phyloP scores from a whole-genome alignment of 2,329 filamentous ascomycete species.

The Ascomycota sp. region DNA sequence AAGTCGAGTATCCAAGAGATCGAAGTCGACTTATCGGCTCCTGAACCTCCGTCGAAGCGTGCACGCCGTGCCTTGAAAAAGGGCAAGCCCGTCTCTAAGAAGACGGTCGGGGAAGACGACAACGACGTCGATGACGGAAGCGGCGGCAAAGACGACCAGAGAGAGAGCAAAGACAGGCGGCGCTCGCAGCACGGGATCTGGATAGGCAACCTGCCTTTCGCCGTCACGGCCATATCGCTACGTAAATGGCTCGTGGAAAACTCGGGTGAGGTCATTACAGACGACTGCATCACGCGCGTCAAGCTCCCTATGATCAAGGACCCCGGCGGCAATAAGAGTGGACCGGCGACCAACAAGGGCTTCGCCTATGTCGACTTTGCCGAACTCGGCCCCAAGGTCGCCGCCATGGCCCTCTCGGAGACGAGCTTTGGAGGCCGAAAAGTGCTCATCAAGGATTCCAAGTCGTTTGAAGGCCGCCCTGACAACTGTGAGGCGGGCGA shows the following conservation, averaged over 20 bases:
- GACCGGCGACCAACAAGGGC: slow-evolving; percentile 49
- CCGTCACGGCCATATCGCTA: slow-evolving; percentile 51
- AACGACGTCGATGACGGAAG: slow-evolving; percentile 14
- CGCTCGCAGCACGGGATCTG: slow-evolving; percentile 78
- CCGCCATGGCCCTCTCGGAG: slow-evolving; percentile 76
- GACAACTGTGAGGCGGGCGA: no score
- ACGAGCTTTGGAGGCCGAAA: slow-evolving; percentile 55
- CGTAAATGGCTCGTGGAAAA: slow-evolving; percentile 61
- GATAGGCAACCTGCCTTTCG: slow-evolving; percentile 91
- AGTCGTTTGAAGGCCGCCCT: slow-evolving; percentile 70
- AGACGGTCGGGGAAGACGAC: slow-evolving; percentile 16
- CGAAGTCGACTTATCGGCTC: slow-evolving; percentile 74
- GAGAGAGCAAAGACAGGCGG: no score
- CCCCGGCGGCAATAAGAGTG: slow-evolving; percentile 11
- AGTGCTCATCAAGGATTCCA: slow-evolving; percentile 83
- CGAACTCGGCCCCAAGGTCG: slow-evolving; percentile 45
- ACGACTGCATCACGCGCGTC: slow-evolving; percentile 61
- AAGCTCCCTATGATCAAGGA: slow-evolving; percentile 53
- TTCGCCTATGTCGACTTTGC: slow-evolving; percentile 93
- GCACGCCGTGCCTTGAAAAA: slow-evolving; percentile 81
- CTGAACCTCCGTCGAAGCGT: slow-evolving; percentile 89
- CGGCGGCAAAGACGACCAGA: slow-evolving; percentile 16
- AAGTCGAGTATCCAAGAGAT: slow-evolving; percentile 49
- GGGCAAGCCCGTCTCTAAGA: slow-evolving; percentile 35
- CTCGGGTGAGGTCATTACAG: slow-evolving; percentile 42